Evolutionary conservation across 2,329 filamentous ascomycete species (phyloP), one percentile per base, ranked within the genome.

Genomic region (Phoma sp.): DNA sequence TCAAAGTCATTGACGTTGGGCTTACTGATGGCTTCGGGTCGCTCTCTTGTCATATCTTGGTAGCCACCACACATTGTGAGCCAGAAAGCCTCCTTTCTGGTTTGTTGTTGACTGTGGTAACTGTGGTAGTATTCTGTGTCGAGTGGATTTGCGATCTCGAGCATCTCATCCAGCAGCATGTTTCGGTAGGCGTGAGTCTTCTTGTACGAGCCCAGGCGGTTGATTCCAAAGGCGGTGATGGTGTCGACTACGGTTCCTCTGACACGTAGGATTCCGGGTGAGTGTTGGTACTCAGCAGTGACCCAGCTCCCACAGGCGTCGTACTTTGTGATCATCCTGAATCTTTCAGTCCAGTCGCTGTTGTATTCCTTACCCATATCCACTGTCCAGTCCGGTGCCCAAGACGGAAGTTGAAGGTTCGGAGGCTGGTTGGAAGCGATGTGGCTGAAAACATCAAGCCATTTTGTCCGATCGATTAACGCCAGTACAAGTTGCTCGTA

Each of bases 31-130:
- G 24, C 2, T n/a, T 4, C n/a, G 10, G 22, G n/a, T 7, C 24
- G 29, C 4, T 41, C 14, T 29, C 7, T 1, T 8, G 27, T 13
- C 7, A 14, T 22, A n/a, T 42, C 30, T 35, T 45, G 29, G 7
- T 40, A 33, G 10, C 49, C 49, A 13, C 43, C 49, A 10, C 43
- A 52, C 43, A 52, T 29, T 13, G 49, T 42, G 23, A 52, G 49
- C 49, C 49, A 52, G 18, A 52, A 52, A 2, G 49, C 49, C 38
- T 52, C 43, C 32, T 52, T 52, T 9, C 25, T 46, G 13, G 43
- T 47, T 37, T 52, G 49, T 2, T 24, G 25, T 14, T 47, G 37
- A 18, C 42, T 25, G 10, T 14, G 9, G 14, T 29, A 29, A 6
- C 6, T 9, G 9, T 29, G 27, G 27, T 47, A 42, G 24, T 32